Evolutionary conservation across 805 yeast genomes (phyloP).

Genomic region (Ogataea minuta): DNA sequence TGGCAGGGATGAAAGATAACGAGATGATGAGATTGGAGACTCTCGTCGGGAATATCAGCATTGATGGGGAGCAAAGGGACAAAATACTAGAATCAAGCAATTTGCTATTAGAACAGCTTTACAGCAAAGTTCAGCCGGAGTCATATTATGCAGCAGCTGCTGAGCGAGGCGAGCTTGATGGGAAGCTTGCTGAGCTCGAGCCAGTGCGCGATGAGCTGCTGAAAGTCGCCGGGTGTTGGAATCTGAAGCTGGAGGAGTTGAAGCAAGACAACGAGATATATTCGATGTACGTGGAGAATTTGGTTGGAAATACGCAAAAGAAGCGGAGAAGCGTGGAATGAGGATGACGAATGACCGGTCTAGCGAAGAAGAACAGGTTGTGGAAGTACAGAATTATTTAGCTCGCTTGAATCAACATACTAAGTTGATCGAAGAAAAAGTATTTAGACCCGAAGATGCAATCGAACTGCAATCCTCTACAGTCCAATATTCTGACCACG

Average conservation of each 20-base stretch:
- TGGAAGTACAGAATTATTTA: too few relatives aligned
- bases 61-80: slow-evolving; percentile 38
- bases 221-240: slow-evolving; percentile 43
- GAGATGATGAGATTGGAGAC: slow-evolving; percentile 7
- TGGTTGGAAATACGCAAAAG: slow-evolving; percentile 88
- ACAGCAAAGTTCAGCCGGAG: slow-evolving; percentile 26
- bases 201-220: slow-evolving; percentile 39
- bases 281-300: slow-evolving; percentile 83
- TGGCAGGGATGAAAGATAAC: slow-evolving; percentile 6
- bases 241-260: slow-evolving; percentile 45
- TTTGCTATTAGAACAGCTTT: slow-evolving; percentile 19
- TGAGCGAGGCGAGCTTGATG: slow-evolving; percentile 35
- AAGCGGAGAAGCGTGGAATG: slow-evolving; percentile 43
- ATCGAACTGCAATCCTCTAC: too few relatives aligned
- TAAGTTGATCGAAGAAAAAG: too few relatives aligned
- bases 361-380: too few relatives aligned
- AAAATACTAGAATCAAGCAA: slow-evolving; percentile 25
- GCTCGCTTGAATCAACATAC: too few relatives aligned
- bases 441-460: too few relatives aligned
- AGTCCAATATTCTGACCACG: too few relatives aligned
- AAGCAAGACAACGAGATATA: slow-evolving; percentile 69
- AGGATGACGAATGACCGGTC: slow-evolving; percentile 4
- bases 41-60: slow-evolving; percentile 18
- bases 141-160: slow-evolving; percentile 23
- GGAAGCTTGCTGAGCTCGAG: slow-evolving; percentile 38